Conservation (phyloP, 345 rosid species). For the Durio zibethinus region DNA sequence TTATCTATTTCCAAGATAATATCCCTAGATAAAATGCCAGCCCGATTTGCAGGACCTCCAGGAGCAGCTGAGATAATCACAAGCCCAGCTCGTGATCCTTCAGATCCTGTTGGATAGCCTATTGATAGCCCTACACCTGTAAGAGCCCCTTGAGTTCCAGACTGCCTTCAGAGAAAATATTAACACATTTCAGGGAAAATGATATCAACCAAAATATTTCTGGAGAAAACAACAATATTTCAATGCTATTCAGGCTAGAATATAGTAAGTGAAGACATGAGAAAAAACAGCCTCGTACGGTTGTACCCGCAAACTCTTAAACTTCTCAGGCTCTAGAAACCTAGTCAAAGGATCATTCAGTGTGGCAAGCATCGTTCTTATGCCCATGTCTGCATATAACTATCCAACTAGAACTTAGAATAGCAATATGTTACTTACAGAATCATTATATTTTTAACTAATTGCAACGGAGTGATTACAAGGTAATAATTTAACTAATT, state of each 20-base stretch:
- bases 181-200: constrained; percentile 24
- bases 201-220: neutral
- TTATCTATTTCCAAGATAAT: constrained; percentile 66
- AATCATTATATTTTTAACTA: neutral
- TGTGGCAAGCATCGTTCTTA: constrained; percentile 88
- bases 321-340: constrained; percentile 88
- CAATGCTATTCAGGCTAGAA: constrained; percentile 12
- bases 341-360: constrained; percentile 92
- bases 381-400: constrained; percentile 64
- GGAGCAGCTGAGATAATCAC: constrained; percentile 84
- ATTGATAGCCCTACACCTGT: constrained; percentile 94
- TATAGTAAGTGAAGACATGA: constrained; percentile 5
- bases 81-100: constrained; percentile 60
- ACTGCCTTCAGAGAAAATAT: constrained; percentile 85
- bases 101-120: constrained; percentile 66
- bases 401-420: constrained; percentile 12
- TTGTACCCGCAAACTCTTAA: constrained; percentile 91
- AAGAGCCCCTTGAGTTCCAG: constrained; percentile 93
- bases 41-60: constrained; percentile 87
- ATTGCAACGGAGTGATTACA: neutral
- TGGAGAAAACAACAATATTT: neutral
- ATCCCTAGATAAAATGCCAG: constrained; percentile 81
- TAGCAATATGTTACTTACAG: neutral
- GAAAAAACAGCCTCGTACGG: constrained; percentile 33
- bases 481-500: neutral